Percentiles rank a stretch among this genome's conserved stretches.
These are phyloP conservation scores for Aquilaria sinensis DNA, from an alignment of 345 rosid genomes.

Conservation along the genomic window DNA sequence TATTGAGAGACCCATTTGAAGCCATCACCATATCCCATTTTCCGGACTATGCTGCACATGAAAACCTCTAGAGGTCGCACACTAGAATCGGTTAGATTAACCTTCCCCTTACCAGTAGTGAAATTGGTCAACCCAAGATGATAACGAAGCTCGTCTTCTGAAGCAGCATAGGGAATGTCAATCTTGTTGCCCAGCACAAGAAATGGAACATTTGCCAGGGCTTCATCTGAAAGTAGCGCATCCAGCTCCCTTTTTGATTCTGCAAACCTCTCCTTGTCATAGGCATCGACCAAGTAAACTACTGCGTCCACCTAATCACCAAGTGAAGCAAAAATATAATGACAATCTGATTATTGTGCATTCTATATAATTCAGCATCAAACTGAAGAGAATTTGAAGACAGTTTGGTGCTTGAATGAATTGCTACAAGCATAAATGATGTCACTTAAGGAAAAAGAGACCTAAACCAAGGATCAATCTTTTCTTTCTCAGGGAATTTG, in stretches of 20 bases:
- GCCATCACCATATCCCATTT: slow-evolving; percentile 84
- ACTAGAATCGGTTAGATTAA: slow-evolving; percentile 33
- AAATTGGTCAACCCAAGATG: slow-evolving; percentile 62
- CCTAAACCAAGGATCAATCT: background rate
- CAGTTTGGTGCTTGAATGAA: too few relatives aligned
- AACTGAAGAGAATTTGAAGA: too few relatives aligned
- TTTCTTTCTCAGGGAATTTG: background rate
- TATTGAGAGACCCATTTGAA: slow-evolving; percentile 74
- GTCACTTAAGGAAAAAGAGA: background rate
- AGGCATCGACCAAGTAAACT: slow-evolving; percentile 69
- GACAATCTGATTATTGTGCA: background rate
- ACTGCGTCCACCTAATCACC: slow-evolving; percentile 67
- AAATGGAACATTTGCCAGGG: slow-evolving; percentile 51
- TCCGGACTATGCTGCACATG: slow-evolving; percentile 82
- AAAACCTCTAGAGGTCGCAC: slow-evolving; percentile 72
- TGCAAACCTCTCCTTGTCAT: slow-evolving; percentile 62
- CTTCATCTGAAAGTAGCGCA: slow-evolving; percentile 64
- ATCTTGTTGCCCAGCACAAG: slow-evolving; percentile 79
- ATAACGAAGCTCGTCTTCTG: slow-evolving; percentile 63
- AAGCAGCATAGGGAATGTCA: slow-evolving; percentile 70
- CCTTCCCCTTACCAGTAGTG: slow-evolving; percentile 71
- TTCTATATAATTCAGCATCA: background rate
- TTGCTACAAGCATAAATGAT: too few relatives aligned
- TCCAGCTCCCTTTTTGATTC: slow-evolving; percentile 69
- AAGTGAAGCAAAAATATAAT: background rate